These are phyloP conservation scores for Scytalidium sp. DNA, from an alignment of 2,329 filamentous ascomycete genomes.

Conservation along the genomic window DNA sequence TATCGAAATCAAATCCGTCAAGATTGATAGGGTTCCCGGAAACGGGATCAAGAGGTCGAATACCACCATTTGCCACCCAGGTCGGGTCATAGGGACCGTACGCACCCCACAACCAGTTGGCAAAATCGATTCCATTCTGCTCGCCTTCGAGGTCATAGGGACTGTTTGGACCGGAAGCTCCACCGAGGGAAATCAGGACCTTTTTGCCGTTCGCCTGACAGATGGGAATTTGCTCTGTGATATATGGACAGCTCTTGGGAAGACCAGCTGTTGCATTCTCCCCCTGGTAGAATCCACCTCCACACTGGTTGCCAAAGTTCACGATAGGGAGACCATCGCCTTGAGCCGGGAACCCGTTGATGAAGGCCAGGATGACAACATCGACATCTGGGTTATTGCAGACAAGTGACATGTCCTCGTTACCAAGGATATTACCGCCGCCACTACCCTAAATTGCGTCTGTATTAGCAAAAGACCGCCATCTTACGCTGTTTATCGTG, in stretches of 20 bases:
- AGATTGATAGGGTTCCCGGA: slow-evolving; percentile 19
- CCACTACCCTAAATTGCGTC: too few relatives aligned
- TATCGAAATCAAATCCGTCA: slow-evolving; percentile 32
- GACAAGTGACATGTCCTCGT: too few relatives aligned
- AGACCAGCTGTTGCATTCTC: slow-evolving; percentile 23
- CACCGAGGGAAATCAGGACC: slow-evolving; percentile 38
- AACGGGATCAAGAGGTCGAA: slow-evolving; percentile 24
- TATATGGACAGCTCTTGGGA: slow-evolving; percentile 29
- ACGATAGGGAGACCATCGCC: slow-evolving; percentile 38
- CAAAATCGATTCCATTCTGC: slow-evolving; percentile 32
- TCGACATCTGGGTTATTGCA: too few relatives aligned
- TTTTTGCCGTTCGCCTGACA: slow-evolving; percentile 38
- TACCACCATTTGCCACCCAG: slow-evolving; percentile 27
- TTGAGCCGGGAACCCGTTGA: slow-evolving; percentile 38
- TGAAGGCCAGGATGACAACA: slow-evolving; percentile 40
- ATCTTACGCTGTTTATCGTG: too few relatives aligned
- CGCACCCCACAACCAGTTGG: slow-evolving; percentile 36
- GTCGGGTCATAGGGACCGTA: slow-evolving; percentile 34
- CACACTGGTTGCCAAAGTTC: slow-evolving; percentile 41
- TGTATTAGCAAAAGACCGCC: too few relatives aligned
- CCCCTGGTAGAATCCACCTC: slow-evolving; percentile 29
- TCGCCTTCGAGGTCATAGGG: slow-evolving; percentile 34
- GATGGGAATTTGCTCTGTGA: slow-evolving; percentile 34
- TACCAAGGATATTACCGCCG: too few relatives aligned
- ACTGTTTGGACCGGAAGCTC: slow-evolving; percentile 10